A percentile compares a stretch with the other conserved stretches of the same genome.
phyloP scores from a whole-genome alignment of 345 rosid genomes.

The Murraya koenigii region DNA sequence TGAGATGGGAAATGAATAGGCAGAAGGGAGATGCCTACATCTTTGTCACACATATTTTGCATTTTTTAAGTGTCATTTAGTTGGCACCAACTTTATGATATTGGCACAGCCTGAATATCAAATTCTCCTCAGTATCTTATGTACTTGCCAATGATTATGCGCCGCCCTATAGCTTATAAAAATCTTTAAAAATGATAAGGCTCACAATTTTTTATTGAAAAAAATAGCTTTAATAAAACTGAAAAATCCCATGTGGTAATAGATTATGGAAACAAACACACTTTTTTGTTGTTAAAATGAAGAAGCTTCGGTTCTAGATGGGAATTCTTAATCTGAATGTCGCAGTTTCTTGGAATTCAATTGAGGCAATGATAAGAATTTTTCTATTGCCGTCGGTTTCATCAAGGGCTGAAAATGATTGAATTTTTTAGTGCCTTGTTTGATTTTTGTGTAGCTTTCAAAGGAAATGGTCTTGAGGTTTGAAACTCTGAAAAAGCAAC shows the following conservation, averaged over 20 bases:
- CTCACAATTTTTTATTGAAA: not conserved
- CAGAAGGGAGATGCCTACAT: not conserved
- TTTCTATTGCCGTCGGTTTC: constrained; percentile 9
- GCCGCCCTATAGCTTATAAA: not conserved
- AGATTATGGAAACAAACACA: not conserved
- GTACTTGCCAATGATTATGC: not conserved
- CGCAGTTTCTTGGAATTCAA: constrained; percentile 9
- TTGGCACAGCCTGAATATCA: constrained; percentile 10
- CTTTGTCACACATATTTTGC: constrained; percentile 12
- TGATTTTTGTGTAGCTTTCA: constrained; percentile 4
- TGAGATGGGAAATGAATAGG: constrained; percentile 3
- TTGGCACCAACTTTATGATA: not conserved
- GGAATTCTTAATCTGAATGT: not conserved
- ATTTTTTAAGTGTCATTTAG: constrained; percentile 21
- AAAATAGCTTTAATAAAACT: not conserved
- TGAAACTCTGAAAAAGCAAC: not conserved
- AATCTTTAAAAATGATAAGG: not conserved
- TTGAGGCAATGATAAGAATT: not conserved
- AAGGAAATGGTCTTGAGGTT: constrained; percentile 17
- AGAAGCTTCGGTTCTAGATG: not conserved
- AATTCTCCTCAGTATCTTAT: not conserved
- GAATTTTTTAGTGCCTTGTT: not conserved
- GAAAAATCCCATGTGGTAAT: too few species aligned
- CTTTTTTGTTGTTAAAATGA: too few species aligned
- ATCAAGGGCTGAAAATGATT: not conserved